Percentiles rank a stretch among this genome's conserved stretches.
Evolutionary conservation across 495 filamentous ascomycete species (phyloP).

Genomic region (Podospora australis): DNA sequence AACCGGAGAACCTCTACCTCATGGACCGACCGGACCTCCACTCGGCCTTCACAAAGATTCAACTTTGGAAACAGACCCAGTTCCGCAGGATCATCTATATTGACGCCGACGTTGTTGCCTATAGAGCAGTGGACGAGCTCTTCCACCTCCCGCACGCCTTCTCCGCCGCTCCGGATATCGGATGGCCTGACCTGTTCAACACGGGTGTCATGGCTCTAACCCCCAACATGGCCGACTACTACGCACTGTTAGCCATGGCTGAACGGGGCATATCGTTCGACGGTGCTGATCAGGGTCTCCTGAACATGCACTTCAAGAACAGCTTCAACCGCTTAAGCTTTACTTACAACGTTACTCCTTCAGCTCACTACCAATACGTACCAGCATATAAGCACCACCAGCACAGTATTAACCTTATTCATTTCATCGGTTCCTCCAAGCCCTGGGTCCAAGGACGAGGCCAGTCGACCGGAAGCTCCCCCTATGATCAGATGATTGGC

Average conservation of each 20-base stretch:
- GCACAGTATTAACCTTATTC: constrained; percentile 75
- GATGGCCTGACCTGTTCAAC: constrained; percentile 99
- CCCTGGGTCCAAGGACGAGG: constrained; percentile 74
- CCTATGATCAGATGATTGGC: constrained; percentile 72
- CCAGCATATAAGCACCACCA: constrained; percentile 92
- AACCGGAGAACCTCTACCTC: constrained; percentile 75
- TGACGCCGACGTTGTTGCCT: constrained; percentile 81
- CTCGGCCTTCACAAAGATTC: constrained; percentile 93
- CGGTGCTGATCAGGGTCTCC: constrained; percentile 90
- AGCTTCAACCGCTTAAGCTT: constrained; percentile 84
- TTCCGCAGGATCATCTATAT: constrained; percentile 88
- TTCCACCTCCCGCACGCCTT: constrained; percentile 71
- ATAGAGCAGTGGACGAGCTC: constrained; percentile 87
- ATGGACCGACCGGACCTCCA: constrained; percentile 89
- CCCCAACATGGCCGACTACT: constrained; percentile 83
- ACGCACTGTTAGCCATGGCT: constrained; percentile 75
- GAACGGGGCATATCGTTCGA: constrained; percentile 88
- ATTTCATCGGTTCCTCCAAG: constrained; percentile 89
- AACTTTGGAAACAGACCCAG: constrained; percentile 85
- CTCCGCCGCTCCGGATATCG: constrained; percentile 88
- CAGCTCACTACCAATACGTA: constrained; percentile 88
- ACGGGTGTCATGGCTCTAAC: constrained; percentile 87
- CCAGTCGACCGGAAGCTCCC: constrained; percentile 45
- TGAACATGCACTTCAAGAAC: constrained; percentile 89
- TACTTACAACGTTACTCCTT: constrained; percentile 93